These are phyloP conservation scores for Chalciporus sp. DNA, from an alignment of 1,284 basidiomycete species.

Conservation along the genomic window DNA sequence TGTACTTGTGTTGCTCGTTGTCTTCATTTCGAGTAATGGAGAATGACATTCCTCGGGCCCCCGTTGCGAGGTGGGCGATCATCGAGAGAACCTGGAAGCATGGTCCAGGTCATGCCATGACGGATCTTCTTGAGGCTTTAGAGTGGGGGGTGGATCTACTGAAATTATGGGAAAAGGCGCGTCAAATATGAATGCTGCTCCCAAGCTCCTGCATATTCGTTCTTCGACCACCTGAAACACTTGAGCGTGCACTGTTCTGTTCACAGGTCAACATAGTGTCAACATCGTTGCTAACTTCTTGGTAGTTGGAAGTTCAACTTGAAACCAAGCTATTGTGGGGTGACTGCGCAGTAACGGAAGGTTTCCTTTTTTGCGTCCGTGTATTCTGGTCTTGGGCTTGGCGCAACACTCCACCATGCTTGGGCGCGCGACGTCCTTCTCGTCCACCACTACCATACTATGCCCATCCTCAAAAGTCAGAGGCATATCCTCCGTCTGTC, in stretches of 20 bases:
- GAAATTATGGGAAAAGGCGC: background rate
- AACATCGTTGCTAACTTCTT: no score
- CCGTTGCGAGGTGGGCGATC: background rate
- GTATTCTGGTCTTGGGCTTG: background rate
- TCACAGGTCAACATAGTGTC: no score
- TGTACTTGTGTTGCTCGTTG: background rate
- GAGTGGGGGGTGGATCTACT: background rate
- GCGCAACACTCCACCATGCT: background rate
- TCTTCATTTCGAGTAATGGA: background rate
- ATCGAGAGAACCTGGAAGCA: background rate
- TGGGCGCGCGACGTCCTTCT: background rate
- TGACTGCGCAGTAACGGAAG: background rate
- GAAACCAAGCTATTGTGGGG: no score
- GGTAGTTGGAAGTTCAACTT: no score
- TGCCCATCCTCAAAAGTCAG: conserved; percentile 9
- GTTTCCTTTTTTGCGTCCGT: background rate
- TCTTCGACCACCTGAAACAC: no score
- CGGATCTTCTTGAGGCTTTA: background rate
- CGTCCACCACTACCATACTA: conserved; percentile 10
- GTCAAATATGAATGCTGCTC: no score
- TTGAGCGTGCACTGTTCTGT: no score
- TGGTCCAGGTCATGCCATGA: no score
- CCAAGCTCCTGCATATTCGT: no score
- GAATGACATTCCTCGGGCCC: background rate
- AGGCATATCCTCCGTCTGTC: conserved; percentile 10